phyloP scores from a whole-genome alignment of 192 early-diverging fungal genomes.

The Borealophlyctis nickersoniae region DNA sequence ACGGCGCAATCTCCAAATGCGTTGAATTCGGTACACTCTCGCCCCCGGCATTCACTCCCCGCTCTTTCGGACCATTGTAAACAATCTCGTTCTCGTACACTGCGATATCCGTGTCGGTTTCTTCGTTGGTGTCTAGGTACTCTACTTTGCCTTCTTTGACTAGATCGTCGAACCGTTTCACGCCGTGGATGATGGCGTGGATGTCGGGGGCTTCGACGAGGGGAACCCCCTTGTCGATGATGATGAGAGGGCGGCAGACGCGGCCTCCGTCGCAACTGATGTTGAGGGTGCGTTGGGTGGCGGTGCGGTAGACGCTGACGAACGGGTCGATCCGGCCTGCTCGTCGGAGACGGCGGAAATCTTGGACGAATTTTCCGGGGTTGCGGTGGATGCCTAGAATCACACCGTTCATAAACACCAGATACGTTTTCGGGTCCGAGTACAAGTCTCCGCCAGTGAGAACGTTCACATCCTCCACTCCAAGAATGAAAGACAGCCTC shows the following conservation, averaged over 20 bases:
- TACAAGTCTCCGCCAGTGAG: constrained; percentile 87
- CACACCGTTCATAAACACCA: constrained; percentile 93
- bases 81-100: constrained; percentile 83
- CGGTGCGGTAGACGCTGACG: constrained; percentile 84
- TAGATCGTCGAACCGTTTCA: constrained; percentile 85
- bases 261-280: constrained; percentile 92
- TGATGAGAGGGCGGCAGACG: constrained; percentile 94
- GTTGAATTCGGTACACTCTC: constrained; percentile 66
- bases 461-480: constrained; percentile 89
- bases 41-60: neutral
- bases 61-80: constrained; percentile 30
- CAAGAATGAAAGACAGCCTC: constrained; percentile 77
- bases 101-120: constrained; percentile 93
- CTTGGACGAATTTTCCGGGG: constrained; percentile 77
- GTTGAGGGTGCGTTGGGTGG: constrained; percentile 79
- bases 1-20: constrained; percentile 95
- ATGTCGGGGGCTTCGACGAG: constrained; percentile 43
- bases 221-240: constrained; percentile 77
- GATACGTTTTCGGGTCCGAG: constrained; percentile 61
- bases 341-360: constrained; percentile 82
- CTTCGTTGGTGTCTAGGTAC: constrained; percentile 97
- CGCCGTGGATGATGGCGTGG: constrained; percentile 44
- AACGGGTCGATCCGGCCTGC: constrained; percentile 86
- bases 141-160: constrained; percentile 86
- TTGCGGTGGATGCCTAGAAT: constrained; percentile 85